Percentiles rank a stretch among this genome's conserved stretches.
These are phyloP conservation scores for Chamaenerion angustifolium DNA, from an alignment of 345 rosid genomes.

Conservation along the genomic window DNA sequence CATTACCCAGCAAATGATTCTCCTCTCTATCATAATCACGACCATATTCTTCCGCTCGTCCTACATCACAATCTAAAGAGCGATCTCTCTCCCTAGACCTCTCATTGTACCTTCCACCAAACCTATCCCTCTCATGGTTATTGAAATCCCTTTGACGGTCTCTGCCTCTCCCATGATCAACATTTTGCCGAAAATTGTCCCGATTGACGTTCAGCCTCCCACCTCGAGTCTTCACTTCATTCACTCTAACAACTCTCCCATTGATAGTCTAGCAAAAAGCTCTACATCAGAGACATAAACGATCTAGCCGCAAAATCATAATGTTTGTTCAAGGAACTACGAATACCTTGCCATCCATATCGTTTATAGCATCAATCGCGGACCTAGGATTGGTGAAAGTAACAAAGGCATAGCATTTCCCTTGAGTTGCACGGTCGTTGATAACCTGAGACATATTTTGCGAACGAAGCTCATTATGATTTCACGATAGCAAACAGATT, in stretches of 20 bases:
- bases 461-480: background rate
- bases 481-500: background rate
- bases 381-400: slow-evolving; percentile 70
- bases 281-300: background rate
- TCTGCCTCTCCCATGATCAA: slow-evolving; percentile 25
- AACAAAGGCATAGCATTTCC: slow-evolving; percentile 78
- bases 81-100: slow-evolving; percentile 45
- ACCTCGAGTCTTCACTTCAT: slow-evolving; percentile 57
- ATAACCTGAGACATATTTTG: slow-evolving; percentile 36
- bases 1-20: slow-evolving; percentile 34
- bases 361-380: slow-evolving; percentile 62
- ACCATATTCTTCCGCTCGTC: slow-evolving; percentile 20
- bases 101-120: slow-evolving; percentile 30
- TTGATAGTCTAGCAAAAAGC: slow-evolving; percentile 34
- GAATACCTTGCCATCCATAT: slow-evolving; percentile 83
- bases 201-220: slow-evolving; percentile 36
- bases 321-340: background rate
- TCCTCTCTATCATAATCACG: slow-evolving; percentile 32
- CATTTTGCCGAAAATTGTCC: slow-evolving; percentile 23
- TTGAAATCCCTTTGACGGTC: slow-evolving; percentile 40
- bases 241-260: slow-evolving; percentile 68
- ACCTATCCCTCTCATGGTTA: slow-evolving; percentile 22
- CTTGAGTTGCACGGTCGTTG: slow-evolving; percentile 52
- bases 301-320: background rate
- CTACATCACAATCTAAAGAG: slow-evolving; percentile 33